Percentiles rank a stretch among this genome's conserved stretches.
phyloP scores from a whole-genome alignment of 2,329 filamentous ascomycete species.

The Pseudogymnoascus sp. region DNA sequence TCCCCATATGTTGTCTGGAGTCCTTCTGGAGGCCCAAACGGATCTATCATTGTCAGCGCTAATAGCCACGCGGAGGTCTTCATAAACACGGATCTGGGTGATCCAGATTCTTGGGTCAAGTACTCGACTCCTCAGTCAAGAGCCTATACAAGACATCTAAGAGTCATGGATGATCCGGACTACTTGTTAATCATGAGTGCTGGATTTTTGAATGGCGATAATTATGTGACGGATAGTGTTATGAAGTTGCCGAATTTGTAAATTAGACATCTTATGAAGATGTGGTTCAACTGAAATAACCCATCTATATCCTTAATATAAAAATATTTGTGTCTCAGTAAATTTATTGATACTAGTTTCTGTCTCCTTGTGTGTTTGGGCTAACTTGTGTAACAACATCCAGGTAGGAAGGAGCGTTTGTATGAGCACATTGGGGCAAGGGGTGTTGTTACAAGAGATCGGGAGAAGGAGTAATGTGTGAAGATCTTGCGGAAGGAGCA shows the following conservation, averaged over 20 bases:
- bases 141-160: conserved; percentile 10
- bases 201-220: conserved; percentile 7
- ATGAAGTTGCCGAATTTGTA: conserved; percentile 10
- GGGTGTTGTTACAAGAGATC: not conserved
- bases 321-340: not conserved
- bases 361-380: too few species aligned
- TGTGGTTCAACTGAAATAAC: not conserved
- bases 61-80: conserved; percentile 11
- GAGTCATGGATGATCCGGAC: conserved; percentile 10
- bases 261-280: not conserved
- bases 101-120: conserved; percentile 6
- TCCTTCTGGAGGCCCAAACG: conserved; percentile 35
- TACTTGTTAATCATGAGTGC: conserved; percentile 11
- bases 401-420: not conserved
- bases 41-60: conserved; percentile 39
- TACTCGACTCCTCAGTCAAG: conserved; percentile 8
- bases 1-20: conserved; percentile 47
- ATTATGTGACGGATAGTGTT: conserved; percentile 11
- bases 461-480: not conserved
- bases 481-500: not conserved
- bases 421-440: not conserved
- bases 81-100: conserved; percentile 11
- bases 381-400: too few species aligned
- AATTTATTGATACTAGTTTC: not conserved
- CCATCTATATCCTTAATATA: not conserved